Evolutionary conservation across 805 yeast genomes (phyloP).

Genomic region (Sugiyamaella smithiae): DNA sequence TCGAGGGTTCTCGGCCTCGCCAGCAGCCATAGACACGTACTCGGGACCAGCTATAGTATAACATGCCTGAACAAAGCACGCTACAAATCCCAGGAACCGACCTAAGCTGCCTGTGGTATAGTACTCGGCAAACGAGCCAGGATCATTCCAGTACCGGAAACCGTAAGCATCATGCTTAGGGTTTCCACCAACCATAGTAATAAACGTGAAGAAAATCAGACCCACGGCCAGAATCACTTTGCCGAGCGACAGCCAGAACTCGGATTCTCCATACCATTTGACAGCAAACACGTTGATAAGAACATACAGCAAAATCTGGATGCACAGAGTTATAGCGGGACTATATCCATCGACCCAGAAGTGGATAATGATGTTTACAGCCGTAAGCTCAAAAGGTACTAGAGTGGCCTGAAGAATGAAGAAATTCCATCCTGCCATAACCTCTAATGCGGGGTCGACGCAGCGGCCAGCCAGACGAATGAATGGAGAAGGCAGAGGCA

Average conservation of each 20-base stretch:
- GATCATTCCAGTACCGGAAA: conserved; percentile 53
- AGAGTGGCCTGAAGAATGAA: conserved; percentile 72
- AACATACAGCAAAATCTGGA: conserved; percentile 63
- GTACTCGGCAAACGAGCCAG: conserved; percentile 58
- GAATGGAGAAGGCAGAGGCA: conserved; percentile 77
- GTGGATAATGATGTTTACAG: conserved; percentile 74
- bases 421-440: conserved; percentile 77
- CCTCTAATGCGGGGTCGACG: conserved; percentile 70
- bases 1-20: conserved; percentile 73
- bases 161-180: conserved; percentile 65
- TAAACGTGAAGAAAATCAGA: conserved; percentile 66
- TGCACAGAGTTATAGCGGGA: conserved; percentile 64
- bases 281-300: conserved; percentile 71
- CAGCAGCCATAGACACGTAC: conserved; percentile 79
- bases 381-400: conserved; percentile 80
- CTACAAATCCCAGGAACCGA: conserved; percentile 67
- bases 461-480: conserved; percentile 71
- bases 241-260: conserved; percentile 73
- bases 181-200: conserved; percentile 87
- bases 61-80: conserved; percentile 66
- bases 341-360: conserved; percentile 77
- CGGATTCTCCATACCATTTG: conserved; percentile 72
- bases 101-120: conserved; percentile 56
- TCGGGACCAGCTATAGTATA: conserved; percentile 88
- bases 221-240: conserved; percentile 76